A percentile compares a stretch with the other conserved stretches of the same genome.
Evolutionary conservation across 345 rosid species (phyloP).

Genomic region (Brassica carinata): DNA sequence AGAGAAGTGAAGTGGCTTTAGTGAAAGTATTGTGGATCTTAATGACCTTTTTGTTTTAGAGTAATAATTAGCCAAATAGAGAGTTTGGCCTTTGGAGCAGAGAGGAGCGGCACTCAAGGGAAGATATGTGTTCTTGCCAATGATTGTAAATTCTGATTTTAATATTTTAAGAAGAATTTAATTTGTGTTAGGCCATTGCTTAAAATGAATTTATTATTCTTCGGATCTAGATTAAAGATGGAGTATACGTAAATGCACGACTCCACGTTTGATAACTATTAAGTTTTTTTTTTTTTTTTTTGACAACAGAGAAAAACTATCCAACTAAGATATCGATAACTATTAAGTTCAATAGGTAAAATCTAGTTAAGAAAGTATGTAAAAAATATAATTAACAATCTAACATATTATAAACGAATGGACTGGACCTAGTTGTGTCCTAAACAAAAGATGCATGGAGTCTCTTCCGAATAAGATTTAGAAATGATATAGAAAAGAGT

Average conservation of each 20-base stretch:
- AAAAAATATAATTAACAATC: no score
- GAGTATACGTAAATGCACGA: no score
- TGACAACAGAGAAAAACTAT: no score
- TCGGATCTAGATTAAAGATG: constrained; percentile 25
- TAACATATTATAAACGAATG: no score
- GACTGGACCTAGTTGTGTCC: no score
- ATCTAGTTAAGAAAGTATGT: no score
- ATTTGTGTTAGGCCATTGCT: neutral
- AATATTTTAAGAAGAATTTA: constrained; percentile 5
- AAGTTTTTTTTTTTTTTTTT: no score
- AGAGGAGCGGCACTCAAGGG: constrained; percentile 23
- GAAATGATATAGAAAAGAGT: neutral
- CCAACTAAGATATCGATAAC: no score
- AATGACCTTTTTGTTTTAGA: constrained; percentile 23
- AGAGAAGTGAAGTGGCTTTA: constrained; percentile 19
- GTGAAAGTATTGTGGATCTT: constrained; percentile 15
- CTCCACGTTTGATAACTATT: no score
- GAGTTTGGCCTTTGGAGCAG: constrained; percentile 29
- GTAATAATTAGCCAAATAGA: constrained; percentile 22
- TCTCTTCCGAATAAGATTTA: neutral
- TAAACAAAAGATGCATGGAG: no score
- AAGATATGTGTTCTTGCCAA: constrained; percentile 37
- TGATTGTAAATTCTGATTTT: constrained; percentile 8
- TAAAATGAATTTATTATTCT: constrained; percentile 20
- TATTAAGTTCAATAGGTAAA: no score